Percentiles rank a stretch among this genome's conserved stretches.
These are phyloP conservation scores for Yamadazyma triangularis DNA, from an alignment of 1,139 yeast genomes.

Conservation along the genomic window DNA sequence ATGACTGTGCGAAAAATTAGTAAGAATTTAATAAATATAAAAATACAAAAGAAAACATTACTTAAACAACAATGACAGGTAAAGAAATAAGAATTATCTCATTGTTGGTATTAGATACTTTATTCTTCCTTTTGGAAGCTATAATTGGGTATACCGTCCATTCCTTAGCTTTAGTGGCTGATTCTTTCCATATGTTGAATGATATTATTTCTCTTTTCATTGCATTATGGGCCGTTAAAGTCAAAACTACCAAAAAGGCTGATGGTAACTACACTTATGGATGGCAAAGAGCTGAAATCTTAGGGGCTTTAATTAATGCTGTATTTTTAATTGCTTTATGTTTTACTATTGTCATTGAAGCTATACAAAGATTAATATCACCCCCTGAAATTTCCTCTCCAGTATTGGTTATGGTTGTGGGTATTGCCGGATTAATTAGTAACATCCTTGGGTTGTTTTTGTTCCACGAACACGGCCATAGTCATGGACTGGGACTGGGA, in stretches of 20 bases:
- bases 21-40: too few species aligned
- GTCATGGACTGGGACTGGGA: slow-evolving; percentile 45
- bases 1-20: too few species aligned
- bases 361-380: slow-evolving; percentile 79
- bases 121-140: slow-evolving; percentile 82
- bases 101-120: slow-evolving; percentile 70
- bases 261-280: slow-evolving; percentile 91
- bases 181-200: slow-evolving; percentile 95
- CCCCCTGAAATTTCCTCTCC: slow-evolving; percentile 83
- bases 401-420: slow-evolving; percentile 73
- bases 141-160: slow-evolving; percentile 85
- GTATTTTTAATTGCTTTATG: slow-evolving; percentile 90
- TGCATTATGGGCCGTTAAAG: slow-evolving; percentile 95
- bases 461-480: slow-evolving; percentile 88
- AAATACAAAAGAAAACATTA: too few species aligned
- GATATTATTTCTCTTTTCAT: slow-evolving; percentile 86
- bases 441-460: slow-evolving; percentile 78
- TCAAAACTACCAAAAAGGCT: slow-evolving; percentile 77
- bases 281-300: slow-evolving; percentile 93
- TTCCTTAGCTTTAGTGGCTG: slow-evolving; percentile 90
- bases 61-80: slow-evolving; percentile 32
- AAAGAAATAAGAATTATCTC: slow-evolving; percentile 75
- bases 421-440: slow-evolving; percentile 75
- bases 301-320: slow-evolving; percentile 91
- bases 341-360: slow-evolving; percentile 87